Evolutionary conservation across 208 protist genomes (phyloP).

Genomic region (Leishmania amazonensis): DNA sequence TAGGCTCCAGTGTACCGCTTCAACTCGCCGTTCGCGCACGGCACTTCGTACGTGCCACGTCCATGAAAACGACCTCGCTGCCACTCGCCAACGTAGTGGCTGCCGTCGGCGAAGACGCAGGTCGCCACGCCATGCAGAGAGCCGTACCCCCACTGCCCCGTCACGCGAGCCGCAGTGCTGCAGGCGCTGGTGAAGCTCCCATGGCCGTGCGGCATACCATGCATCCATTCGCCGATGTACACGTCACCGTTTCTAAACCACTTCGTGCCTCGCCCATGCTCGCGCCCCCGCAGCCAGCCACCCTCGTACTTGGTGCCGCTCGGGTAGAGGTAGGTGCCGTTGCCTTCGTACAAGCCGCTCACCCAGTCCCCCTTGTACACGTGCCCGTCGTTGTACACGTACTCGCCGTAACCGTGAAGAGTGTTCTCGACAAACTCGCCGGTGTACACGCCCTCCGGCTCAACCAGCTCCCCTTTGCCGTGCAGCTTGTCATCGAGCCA

Average conservation of each 20-base stretch:
- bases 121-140: constrained; percentile 59
- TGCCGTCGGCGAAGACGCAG: constrained; percentile 72
- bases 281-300: constrained; percentile 60
- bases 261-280: constrained; percentile 77
- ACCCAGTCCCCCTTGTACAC: constrained; percentile 92
- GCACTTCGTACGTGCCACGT: constrained; percentile 44
- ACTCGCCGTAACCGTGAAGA: constrained; percentile 88
- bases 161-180: constrained; percentile 45
- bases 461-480: constrained; percentile 81
- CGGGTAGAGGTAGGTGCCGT: constrained; percentile 69
- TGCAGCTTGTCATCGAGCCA: constrained; percentile 86
- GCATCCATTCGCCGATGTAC: constrained; percentile 76
- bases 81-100: constrained; percentile 77
- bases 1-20: constrained; percentile 71
- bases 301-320: constrained; percentile 82
- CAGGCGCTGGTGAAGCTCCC: constrained; percentile 68
- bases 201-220: constrained; percentile 70
- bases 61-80: constrained; percentile 65
- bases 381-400: constrained; percentile 86
- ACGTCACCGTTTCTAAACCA: constrained; percentile 81
- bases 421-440: constrained; percentile 82
- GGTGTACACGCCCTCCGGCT: constrained; percentile 78
- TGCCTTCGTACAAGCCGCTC: constrained; percentile 73
- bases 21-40: constrained; percentile 17
- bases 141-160: constrained; percentile 82